Evolutionary conservation across 805 yeast genomes (phyloP), one percentile per base, ranked within the genome.

Genomic region (Metschnikowia continentalis): DNA sequence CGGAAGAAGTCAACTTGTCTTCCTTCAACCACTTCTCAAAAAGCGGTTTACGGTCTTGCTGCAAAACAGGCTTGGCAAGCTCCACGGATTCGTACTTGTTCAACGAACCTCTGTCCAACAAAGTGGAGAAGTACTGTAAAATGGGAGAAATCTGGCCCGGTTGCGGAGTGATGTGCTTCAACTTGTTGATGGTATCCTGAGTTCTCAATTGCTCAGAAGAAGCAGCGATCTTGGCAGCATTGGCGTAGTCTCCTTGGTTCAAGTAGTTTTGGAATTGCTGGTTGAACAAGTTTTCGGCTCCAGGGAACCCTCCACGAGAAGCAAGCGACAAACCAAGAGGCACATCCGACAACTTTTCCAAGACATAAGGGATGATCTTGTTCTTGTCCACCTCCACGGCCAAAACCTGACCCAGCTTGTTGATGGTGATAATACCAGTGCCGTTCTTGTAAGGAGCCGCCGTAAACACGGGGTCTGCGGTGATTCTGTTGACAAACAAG

Each of bases 161-260:
- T 55, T 89, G 86, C 6, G 96, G 88, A 58, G 91, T 96, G 52
- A 92, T 77, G 64, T 84, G 83, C 74, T 92, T 94, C 74, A 94
- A 83, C 71, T 90, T 89, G 71, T 90, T 86, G 66, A 94, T 91
- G 22, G 98, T 94, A 56, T 88, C 95, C 52, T 89, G 95, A 42
- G 96, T 91, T 76, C 99, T 84, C 71, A 94, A 77, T 63, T 89
- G 90, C 50, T 89, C 90, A 14, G 96, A 88, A 36, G 96, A 85
- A 13, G 98, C 98, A 36, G 99, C 99, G 53, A 92, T 88, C 72
- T 90, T 90, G 46, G 98, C 99, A 48, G 99, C 99, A 61, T 85
- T 84, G 50, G 83, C 77, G 65, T 90, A 94, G 67, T 90, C 94
- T 60, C 97, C 97, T 60, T 83, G 83, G 57, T 82, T 80, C 62